Conservation (phyloP, 2,329 filamentous ascomycete species). For the Fusarium pseudocircinatum region DNA sequence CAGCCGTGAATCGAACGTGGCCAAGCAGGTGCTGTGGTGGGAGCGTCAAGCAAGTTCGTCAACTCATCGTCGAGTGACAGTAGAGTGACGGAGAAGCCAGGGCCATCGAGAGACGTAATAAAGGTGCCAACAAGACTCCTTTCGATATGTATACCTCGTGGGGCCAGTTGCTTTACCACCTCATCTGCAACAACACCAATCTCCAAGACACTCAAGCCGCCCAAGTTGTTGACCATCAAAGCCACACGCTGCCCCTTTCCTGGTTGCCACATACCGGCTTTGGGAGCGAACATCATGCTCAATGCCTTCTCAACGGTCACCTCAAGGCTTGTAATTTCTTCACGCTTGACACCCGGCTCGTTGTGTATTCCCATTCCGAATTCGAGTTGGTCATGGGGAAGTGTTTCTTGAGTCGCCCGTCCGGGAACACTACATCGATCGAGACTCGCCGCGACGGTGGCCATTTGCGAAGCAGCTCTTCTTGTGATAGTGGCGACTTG, state of each 20-base stretch:
- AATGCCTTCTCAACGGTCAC: conserved; percentile 30
- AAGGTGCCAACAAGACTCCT: conserved; percentile 38
- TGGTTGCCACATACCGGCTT: conserved; percentile 39
- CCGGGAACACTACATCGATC: conserved; percentile 39
- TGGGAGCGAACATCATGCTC: conserved; percentile 37
- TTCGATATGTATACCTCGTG: conserved; percentile 14
- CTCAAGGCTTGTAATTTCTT: conserved; percentile 24
- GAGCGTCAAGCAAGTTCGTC: conserved; percentile 30
- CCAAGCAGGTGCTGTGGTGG: conserved; percentile 39
- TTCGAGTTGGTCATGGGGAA: conserved; percentile 34
- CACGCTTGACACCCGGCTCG: conserved; percentile 40
- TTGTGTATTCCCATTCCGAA: conserved; percentile 44
- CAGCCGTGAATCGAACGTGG: conserved; percentile 37
- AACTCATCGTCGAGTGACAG: conserved; percentile 36
- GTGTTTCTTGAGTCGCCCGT: conserved; percentile 29
- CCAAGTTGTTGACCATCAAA: conserved; percentile 41
- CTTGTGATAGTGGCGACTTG: conserved; percentile 27
- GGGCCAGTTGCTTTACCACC: conserved; percentile 27
- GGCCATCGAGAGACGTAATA: conserved; percentile 38
- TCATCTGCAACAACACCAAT: conserved; percentile 40
- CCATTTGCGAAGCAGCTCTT: conserved; percentile 38
- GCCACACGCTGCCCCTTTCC: conserved; percentile 21
- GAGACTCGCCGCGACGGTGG: conserved; percentile 40
- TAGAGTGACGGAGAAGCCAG: conserved; percentile 38
- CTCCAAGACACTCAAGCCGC: conserved; percentile 38